Evolutionary conservation across 768 basidiomycete species (phyloP).

Genomic region (Termitomyces sp.): DNA sequence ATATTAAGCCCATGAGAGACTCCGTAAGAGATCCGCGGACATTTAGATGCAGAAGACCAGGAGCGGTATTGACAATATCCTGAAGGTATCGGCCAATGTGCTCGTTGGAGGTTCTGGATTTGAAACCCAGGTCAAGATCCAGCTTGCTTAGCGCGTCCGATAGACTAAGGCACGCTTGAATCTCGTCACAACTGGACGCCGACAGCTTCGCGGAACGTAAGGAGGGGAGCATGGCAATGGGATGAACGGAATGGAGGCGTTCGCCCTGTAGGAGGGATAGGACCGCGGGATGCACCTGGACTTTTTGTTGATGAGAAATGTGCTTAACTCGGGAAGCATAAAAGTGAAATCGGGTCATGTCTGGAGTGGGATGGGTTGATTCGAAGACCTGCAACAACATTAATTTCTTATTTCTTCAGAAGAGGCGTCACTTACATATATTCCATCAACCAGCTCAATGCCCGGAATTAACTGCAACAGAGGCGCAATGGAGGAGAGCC

Average conservation of each 20-base stretch:
- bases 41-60: constrained; percentile 29
- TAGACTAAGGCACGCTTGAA: constrained; percentile 28
- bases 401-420: background rate
- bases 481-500: constrained; percentile 36
- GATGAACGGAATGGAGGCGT: background rate
- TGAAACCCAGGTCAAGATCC: constrained; percentile 39
- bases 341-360: constrained; percentile 24
- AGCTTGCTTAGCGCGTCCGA: constrained; percentile 31
- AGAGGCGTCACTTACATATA: constrained; percentile 27
- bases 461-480: constrained; percentile 36
- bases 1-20: constrained; percentile 27
- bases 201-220: constrained; percentile 28
- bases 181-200: constrained; percentile 17
- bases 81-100: constrained; percentile 24
- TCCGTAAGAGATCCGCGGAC: constrained; percentile 35
- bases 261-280: constrained; percentile 16
- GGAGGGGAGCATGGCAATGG: constrained; percentile 19
- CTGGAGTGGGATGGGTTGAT: background rate
- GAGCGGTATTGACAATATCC: constrained; percentile 23
- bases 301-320: constrained; percentile 26
- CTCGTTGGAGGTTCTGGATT: constrained; percentile 16
- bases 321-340: constrained; percentile 37
- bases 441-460: constrained; percentile 21
- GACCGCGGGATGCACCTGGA: constrained; percentile 21
- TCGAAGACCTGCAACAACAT: constrained; percentile 1